Conservation (phyloP, 1,284 basidiomycete species). For the Takashimella tepidaria region DNA sequence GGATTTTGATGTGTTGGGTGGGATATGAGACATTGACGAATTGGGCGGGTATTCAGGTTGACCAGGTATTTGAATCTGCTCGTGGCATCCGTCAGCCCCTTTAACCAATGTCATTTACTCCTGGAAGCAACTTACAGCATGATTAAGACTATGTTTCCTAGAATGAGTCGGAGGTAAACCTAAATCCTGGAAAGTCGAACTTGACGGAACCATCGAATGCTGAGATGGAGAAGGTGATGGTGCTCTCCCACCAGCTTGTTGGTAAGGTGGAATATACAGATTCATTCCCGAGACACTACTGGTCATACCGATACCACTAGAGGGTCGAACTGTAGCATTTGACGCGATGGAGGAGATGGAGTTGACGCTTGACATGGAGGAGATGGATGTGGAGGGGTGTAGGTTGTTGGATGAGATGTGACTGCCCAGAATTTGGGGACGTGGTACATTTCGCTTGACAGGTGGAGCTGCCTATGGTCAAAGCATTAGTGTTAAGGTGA, state of each 20-base stretch:
- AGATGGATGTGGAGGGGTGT: conserved; percentile 17
- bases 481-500: not conserved
- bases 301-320: conserved; percentile 20
- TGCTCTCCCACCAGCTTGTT: conserved; percentile 9
- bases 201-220: conserved; percentile 11
- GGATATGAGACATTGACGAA: not conserved
- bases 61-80: not conserved
- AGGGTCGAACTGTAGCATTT: not conserved
- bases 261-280: conserved; percentile 44
- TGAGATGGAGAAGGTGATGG: conserved; percentile 1
- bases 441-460: conserved; percentile 38
- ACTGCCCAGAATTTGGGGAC: conserved; percentile 19
- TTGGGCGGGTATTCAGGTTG: conserved; percentile 15
- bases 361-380: conserved; percentile 5
- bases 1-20: conserved; percentile 6
- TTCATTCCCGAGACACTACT: conserved; percentile 41
- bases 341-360: not conserved
- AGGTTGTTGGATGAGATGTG: not conserved
- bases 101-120: no score
- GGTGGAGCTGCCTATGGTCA: conserved; percentile 38
- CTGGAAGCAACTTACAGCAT: not conserved
- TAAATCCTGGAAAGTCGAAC: conserved; percentile 36
- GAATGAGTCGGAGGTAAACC: conserved; percentile 34
- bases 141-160: conserved; percentile 10
- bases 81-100: no score